Evolutionary conservation across 495 filamentous ascomycete species (phyloP).

Genomic region (Talaromyces nanjingensis): DNA sequence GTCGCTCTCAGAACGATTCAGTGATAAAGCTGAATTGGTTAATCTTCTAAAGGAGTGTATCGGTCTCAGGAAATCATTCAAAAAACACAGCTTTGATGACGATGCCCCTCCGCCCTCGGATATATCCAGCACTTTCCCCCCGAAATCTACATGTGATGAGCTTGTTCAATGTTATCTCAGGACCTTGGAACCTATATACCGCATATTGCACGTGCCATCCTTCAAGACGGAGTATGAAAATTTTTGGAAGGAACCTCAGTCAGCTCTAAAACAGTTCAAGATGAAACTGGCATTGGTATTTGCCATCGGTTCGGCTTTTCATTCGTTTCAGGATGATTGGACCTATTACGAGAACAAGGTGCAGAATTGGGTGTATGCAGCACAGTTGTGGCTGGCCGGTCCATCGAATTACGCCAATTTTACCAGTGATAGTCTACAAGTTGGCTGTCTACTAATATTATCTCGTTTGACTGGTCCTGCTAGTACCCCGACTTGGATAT

Average conservation of each 20-base stretch:
- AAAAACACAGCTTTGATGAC: constrained; percentile 14
- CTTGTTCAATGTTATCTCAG: constrained; percentile 39
- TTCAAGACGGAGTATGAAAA: constrained; percentile 40
- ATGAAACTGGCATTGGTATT: constrained; percentile 20
- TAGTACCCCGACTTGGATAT: constrained; percentile 42
- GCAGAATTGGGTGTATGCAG: constrained; percentile 42
- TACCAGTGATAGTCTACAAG: constrained; percentile 37
- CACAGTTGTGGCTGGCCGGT: constrained; percentile 46
- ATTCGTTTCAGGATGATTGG: constrained; percentile 17
- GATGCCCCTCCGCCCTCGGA: constrained; percentile 11
- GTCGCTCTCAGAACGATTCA: constrained; percentile 2
- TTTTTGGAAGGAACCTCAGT: constrained; percentile 28
- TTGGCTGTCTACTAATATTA: constrained; percentile 43
- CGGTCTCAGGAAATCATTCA: constrained; percentile 14
- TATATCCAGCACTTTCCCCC: constrained; percentile 15
- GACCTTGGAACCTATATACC: constrained; percentile 37
- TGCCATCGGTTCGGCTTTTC: constrained; percentile 25
- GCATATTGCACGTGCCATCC: constrained; percentile 40
- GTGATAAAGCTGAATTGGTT: constrained; percentile 11
- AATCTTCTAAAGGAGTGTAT: constrained; percentile 16
- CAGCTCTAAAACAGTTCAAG: constrained; percentile 10
- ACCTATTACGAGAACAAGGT: constrained; percentile 23
- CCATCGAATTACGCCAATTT: constrained; percentile 40
- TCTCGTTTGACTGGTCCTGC: constrained; percentile 40
- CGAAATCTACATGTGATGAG: constrained; percentile 23